A percentile compares a stretch with the other conserved stretches of the same genome.
These are phyloP conservation scores for Pseudogymnoascus sp. DNA, from an alignment of 2,329 filamentous ascomycete genomes.

Conservation along the genomic window DNA sequence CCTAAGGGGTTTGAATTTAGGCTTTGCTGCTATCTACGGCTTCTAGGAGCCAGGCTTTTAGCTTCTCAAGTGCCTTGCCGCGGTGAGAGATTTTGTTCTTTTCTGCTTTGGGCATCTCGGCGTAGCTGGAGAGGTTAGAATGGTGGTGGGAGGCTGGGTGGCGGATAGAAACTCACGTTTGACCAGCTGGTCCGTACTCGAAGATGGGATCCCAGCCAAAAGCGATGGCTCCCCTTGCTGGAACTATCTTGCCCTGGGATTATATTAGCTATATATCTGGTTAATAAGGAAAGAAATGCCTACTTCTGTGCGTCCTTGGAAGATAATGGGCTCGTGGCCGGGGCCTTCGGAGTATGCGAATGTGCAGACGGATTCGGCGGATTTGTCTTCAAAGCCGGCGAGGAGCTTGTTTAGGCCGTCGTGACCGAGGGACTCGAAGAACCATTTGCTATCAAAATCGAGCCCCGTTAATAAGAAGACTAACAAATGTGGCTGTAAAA, in stretches of 20 bases:
- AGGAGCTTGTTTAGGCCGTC: slow-evolving; percentile 85
- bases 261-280: not conserved
- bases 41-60: slow-evolving; percentile 66
- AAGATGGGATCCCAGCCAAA: slow-evolving; percentile 98
- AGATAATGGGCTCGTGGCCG: slow-evolving; percentile 74
- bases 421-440: slow-evolving; percentile 75
- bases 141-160: not conserved
- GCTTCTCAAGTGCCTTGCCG: slow-evolving; percentile 75
- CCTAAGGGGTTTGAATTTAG: not conserved
- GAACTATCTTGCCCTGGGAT: slow-evolving; percentile 68
- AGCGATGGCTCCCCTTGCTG: slow-evolving; percentile 66
- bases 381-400: slow-evolving; percentile 81
- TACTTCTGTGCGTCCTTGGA: slow-evolving; percentile 83
- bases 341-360: slow-evolving; percentile 88
- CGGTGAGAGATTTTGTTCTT: slow-evolving; percentile 95
- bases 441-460: slow-evolving; percentile 69
- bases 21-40: slow-evolving; percentile 9
- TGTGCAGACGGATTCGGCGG: slow-evolving; percentile 87
- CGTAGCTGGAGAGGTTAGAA: slow-evolving; percentile 51
- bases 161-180: slow-evolving; percentile 46
- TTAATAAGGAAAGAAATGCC: slow-evolving; percentile 24
- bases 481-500: not conserved
- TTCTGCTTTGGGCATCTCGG: slow-evolving; percentile 82
- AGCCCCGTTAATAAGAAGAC: not conserved
- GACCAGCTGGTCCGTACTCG: slow-evolving; percentile 66